Evolutionary conservation across 768 basidiomycete genomes (phyloP).

Genomic region (Suillus spraguei): DNA sequence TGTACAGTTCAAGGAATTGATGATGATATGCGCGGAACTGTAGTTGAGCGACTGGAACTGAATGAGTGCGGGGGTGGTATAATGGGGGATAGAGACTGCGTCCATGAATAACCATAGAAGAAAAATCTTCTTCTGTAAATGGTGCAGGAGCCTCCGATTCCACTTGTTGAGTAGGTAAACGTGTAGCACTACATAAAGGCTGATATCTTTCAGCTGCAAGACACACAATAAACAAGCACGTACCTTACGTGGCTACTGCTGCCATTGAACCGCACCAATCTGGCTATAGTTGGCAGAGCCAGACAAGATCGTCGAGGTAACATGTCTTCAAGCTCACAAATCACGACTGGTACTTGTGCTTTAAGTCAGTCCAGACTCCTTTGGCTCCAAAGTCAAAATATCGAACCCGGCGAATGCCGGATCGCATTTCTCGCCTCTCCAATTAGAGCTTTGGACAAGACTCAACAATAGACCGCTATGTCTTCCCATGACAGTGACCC

Average conservation of each 20-base stretch:
- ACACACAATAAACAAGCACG: slow-evolving; percentile 6
- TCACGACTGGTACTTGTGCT: neutral
- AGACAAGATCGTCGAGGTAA: slow-evolving; percentile 24
- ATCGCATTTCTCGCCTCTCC: neutral
- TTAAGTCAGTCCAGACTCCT: too few relatives aligned
- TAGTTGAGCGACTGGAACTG: slow-evolving; percentile 77
- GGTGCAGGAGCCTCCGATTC: slow-evolving; percentile 15
- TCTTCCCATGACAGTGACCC: slow-evolving; percentile 62
- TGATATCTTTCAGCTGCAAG: neutral
- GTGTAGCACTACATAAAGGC: neutral
- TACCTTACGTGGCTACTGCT: slow-evolving; percentile 17
- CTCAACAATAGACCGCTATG: slow-evolving; percentile 10
- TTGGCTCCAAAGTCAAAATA: neutral
- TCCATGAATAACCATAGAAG: slow-evolving; percentile 63
- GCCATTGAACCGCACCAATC: slow-evolving; percentile 26
- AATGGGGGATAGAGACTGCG: slow-evolving; percentile 56
- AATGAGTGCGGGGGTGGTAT: slow-evolving; percentile 62
- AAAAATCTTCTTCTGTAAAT: slow-evolving; percentile 42
- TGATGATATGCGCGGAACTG: slow-evolving; percentile 82
- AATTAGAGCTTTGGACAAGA: neutral
- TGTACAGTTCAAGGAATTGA: slow-evolving; percentile 71
- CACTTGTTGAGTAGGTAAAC: neutral
- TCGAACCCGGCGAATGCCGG: slow-evolving; percentile 23
- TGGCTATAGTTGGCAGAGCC: slow-evolving; percentile 20
- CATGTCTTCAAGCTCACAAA: slow-evolving; percentile 30